Conservation (phyloP, 805 yeast species). For the Torulaspora microellipsoides region DNA sequence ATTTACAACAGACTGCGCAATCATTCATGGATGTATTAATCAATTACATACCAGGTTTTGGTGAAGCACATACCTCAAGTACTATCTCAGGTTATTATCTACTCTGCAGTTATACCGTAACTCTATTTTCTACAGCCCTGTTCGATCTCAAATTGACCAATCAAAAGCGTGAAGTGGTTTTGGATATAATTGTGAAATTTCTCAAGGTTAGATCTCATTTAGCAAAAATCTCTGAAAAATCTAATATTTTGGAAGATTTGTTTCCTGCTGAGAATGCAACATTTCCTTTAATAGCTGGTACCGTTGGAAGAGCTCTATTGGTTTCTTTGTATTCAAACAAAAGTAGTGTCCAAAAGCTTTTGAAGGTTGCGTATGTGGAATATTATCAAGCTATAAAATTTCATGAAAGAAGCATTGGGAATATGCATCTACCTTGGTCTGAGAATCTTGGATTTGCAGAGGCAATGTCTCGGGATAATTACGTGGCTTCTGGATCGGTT, state of each 20-base stretch:
- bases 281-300: slow-evolving; percentile 35
- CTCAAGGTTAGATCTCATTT: slow-evolving; percentile 37
- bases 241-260: slow-evolving; percentile 23
- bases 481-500: slow-evolving; percentile 56
- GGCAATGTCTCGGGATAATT: slow-evolving; percentile 48
- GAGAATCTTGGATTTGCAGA: slow-evolving; percentile 38
- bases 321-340: slow-evolving; percentile 50
- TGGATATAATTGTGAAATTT: slow-evolving; percentile 39
- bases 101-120: slow-evolving; percentile 34
- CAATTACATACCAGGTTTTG: slow-evolving; percentile 22
- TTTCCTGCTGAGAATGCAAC: slow-evolving; percentile 25
- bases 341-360: slow-evolving; percentile 44
- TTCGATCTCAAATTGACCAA: slow-evolving; percentile 31
- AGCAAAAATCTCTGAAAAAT: slow-evolving; percentile 25
- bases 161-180: slow-evolving; percentile 32
- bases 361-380: slow-evolving; percentile 40
- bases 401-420: slow-evolving; percentile 26
- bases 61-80: slow-evolving; percentile 22
- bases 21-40: slow-evolving; percentile 36
- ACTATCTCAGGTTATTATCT: slow-evolving; percentile 37
- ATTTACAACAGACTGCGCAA: slow-evolving; percentile 35
- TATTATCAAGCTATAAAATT: slow-evolving; percentile 24
- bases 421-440: slow-evolving; percentile 19
- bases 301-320: slow-evolving; percentile 49
- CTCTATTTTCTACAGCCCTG: slow-evolving; percentile 36